Percentiles rank a stretch among this genome's conserved stretches.
These are phyloP conservation scores for Yarrowia divulgata DNA, from an alignment of 805 yeast genomes.

Conservation along the genomic window DNA sequence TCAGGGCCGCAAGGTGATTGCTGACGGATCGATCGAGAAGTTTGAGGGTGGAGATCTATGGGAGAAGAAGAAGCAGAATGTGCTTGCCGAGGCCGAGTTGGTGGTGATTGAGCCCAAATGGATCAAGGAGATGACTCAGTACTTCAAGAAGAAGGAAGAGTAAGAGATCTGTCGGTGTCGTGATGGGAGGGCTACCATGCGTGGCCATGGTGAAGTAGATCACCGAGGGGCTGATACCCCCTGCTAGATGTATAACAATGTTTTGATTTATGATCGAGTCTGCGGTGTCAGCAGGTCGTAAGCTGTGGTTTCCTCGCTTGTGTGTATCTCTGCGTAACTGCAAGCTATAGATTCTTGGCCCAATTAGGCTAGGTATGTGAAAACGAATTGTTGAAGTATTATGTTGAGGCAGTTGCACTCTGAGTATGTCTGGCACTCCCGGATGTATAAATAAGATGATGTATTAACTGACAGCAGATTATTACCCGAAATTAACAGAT, in stretches of 20 bases:
- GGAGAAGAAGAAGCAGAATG: conserved; percentile 49
- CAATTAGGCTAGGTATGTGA: no score
- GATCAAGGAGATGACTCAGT: conserved; percentile 67
- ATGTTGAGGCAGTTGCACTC: no score
- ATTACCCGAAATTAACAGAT: no score
- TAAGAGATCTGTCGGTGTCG: not conserved
- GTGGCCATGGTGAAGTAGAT: not conserved
- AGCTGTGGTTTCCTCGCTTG: no score
- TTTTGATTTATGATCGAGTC: not conserved
- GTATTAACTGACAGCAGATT: no score
- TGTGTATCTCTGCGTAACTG: no score
- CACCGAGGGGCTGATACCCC: not conserved
- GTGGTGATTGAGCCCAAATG: conserved; percentile 85
- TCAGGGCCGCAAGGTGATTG: conserved; percentile 76
- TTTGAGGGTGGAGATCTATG: conserved; percentile 47
- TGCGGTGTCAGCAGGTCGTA: no score
- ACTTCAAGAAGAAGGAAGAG: conserved; percentile 19
- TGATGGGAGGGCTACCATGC: not conserved
- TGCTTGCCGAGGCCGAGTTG: conserved; percentile 69
- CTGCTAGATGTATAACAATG: conserved; percentile 5
- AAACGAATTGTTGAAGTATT: no score
- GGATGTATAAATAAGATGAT: no score
- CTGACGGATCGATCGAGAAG: conserved; percentile 66
- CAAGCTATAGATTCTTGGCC: no score
- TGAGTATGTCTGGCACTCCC: no score